Percentiles rank a stretch among this genome's conserved stretches.
Conservation (phyloP, 331 rosid species). For the Rosa hybrid region DNA sequence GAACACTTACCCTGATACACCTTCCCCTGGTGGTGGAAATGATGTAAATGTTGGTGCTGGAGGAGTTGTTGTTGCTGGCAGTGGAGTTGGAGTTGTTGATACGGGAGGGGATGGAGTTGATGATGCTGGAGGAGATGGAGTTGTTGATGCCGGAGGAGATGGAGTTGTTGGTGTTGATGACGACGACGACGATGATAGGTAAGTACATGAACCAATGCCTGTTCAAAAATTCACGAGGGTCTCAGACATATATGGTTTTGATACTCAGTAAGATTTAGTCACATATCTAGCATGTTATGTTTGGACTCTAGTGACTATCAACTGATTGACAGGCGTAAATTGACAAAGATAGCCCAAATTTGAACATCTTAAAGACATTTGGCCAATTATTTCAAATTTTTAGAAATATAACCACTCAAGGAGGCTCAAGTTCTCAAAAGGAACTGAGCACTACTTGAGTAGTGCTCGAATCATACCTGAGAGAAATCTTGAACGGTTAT, state of each 20-base stretch:
- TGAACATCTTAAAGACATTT: too few relatives aligned
- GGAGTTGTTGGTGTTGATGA: slow-evolving; percentile 30
- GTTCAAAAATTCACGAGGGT: slow-evolving; percentile 18
- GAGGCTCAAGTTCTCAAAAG: too few relatives aligned
- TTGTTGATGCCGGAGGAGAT: slow-evolving; percentile 23
- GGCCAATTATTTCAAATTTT: too few relatives aligned
- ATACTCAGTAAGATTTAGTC: background rate
- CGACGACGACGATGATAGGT: slow-evolving; percentile 50
- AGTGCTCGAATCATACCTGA: too few relatives aligned
- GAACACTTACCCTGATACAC: slow-evolving; percentile 48
- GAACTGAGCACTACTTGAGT: too few relatives aligned
- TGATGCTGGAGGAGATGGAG: slow-evolving; percentile 22
- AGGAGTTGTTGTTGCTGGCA: slow-evolving; percentile 33
- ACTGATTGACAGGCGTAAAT: too few relatives aligned
- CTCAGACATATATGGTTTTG: background rate
- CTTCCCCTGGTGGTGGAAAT: slow-evolving; percentile 48
- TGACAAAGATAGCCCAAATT: too few relatives aligned
- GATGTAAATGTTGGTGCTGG: slow-evolving; percentile 23
- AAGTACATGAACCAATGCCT: slow-evolving; percentile 85
- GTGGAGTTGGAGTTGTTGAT: slow-evolving; percentile 16
- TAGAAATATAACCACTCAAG: too few relatives aligned
- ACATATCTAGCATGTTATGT: background rate
- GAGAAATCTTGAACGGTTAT: too few relatives aligned
- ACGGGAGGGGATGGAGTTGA: slow-evolving; percentile 21
- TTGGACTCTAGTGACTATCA: background rate